Evolutionary conservation across 192 early-diverging fungal species (phyloP), one percentile per base, ranked within the genome.

Genomic region (Coemansia sp.): DNA sequence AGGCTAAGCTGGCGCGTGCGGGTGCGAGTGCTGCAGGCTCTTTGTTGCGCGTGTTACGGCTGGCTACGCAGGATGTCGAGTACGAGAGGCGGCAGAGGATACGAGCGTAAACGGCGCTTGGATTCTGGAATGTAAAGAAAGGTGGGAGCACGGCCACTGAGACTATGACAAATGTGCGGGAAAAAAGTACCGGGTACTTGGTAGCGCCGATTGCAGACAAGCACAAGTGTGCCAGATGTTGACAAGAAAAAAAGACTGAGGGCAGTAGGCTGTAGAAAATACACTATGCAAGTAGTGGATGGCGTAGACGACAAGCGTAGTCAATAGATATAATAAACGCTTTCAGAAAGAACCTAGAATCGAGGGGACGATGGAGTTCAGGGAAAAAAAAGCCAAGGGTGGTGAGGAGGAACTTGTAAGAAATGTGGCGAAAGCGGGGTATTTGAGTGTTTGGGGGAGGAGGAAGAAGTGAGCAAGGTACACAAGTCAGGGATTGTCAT

Each of bases 1-100:
- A 53, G 50, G 50, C 50, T 53, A 53, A 15, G 50, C 52, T 55
- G 52, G 52, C 29, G 52, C 52, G 52, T 55, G 47, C 47, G 20
- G 47, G 47, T 22, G 47, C 39, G 39, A 40, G 39, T 40, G n/a
- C 44, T 47, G 44, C 44, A 47, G 44, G 44, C n/a, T 47, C 44
- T 47, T 47, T 55, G 15, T 52, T 52, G 49, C 29, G 49, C 27
- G 49, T 11, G 24, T 15, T 52, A 52, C 49, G 12, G 24, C 49
- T 27, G 49, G 20, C 49, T 52, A 29, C 20, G 49, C 49, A 3
- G 24, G 24, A 24, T 27, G 49, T 52, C 12, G 49, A 32, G 29
- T 16, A 30, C 52, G 27, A 55, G 30, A 6, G 27, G 15, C 15
- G 4, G 29, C 30, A 55, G 30, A 10, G 15, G 3, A 30, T 16